Base-by-base conservation (phyloP, 345 rosid species). In the Kandelia obovata region DNA sequence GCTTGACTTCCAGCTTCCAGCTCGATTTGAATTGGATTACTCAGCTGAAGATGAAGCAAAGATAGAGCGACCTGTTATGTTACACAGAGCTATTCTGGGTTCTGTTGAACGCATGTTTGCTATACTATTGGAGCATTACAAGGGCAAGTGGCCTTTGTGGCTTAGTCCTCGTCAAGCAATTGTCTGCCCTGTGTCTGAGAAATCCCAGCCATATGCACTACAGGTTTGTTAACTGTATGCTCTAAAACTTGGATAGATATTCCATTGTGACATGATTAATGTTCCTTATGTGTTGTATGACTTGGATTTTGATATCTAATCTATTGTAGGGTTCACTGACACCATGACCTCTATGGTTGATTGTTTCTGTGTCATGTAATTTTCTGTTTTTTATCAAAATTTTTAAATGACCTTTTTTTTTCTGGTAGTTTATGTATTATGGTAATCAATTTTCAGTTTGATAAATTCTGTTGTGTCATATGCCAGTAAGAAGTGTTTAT, bases 71-170 rank as follows among this genome's bases (percentile, higher is more conserved):
- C 97, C 98, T 76, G 96, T 95, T 53, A 92, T 95, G 97, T 84
- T 95, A 71, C 99, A 95, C 74, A 84, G 99, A 77, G 97, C 99
- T 8, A 83, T 92, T 78, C 82, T 95, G 56, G 99, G 99, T 31
- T 95, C 99, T 58, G 92, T 92, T 67, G 99, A 95, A 79, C 90
- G 98, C 27, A 95, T 95, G 93, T 78, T 95, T 82, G 96, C 97
- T 49, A 88, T 95, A 73, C 71, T 95, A 47, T 74, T 95, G 83
- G 97, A 95, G 78, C 99, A 92, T 75, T 92, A 89, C 86, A 87
- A 95, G 83, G 97, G 98, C 65, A 95, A 95, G 73, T 95, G 98
- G 99, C 99, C 98, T 27, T 90, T 95, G 77, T 95, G 99, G 99
- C 90, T 95, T 28, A 95, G 98, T 80, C 99, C 99, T 0, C 94